Evolutionary conservation across 2,329 filamentous ascomycete species (phyloP), one percentile per base, ranked within the genome.

Genomic region (Corniculantispora saksenae): DNA sequence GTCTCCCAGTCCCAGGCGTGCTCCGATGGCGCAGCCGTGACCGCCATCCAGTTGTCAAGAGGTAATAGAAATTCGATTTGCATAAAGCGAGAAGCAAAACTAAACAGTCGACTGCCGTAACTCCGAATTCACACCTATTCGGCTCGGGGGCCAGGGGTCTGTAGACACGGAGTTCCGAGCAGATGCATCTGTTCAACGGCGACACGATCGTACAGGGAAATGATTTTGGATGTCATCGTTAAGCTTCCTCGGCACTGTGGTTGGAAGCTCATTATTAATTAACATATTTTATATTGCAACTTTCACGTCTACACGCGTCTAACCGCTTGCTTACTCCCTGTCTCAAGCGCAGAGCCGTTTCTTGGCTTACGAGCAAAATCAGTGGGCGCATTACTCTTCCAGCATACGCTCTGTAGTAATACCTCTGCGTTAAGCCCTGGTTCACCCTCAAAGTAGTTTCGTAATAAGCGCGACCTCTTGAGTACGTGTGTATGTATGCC

Each of bases 341-440:
- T 25, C 50, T 4, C 38, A 62, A 55, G 60, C 60, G 60, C 60
- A 62, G 4, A 21, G 38, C 23, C 9, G 45, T 25, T 38, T n/a
- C 38, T 47, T 29, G 40, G 25, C 15, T 25, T 1, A 27, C 25
- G 19, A 62, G 50, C 51, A 17, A 2, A 61, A 54, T 19, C 47
- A 40, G 45, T 55, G 50, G 60, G 38, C 27, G 50, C 54, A 61
- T 62, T 62, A 62, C 60, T 55, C 60, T 38, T n/a, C 48, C 59
- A 38, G 5, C 50, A 61, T 61, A 25, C 59, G 59, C 50, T 54
- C n/a, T 55, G 60, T 62, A 62, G 60, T 62, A 62, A 62, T 62
- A 62, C 23, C 32, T 6, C 21, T 6, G 12, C 40, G 17, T 23
- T n/a, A 48, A 29, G 23, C 40, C 40, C 38, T 43, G 10, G 35